Base-by-base conservation (phyloP, 805 yeast species). In the Kuraishia piskuri region DNA sequence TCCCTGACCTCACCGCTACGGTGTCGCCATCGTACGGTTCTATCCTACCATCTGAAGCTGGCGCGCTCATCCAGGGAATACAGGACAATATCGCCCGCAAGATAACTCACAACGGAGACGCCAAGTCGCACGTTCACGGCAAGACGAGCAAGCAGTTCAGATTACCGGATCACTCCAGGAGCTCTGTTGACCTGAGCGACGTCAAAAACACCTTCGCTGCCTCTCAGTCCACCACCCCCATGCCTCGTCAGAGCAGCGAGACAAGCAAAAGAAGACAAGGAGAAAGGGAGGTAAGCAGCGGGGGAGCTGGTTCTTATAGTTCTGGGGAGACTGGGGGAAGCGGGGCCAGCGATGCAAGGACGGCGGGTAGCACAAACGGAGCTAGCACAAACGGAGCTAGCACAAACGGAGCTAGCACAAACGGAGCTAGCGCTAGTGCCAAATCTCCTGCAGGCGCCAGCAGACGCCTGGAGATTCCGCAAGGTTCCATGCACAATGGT, bases 41-140 rank as follows among this genome's bases (percentile, higher is more conserved):
- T 20, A 45, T 45, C 45, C 76, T 71, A 57, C 54, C 66, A 9
- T 68, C 77, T n/a, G 82, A 78, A 58, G 75, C 75, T 14, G 75
- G 71, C 1, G 70, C 70, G n/a, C 61, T 63, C 46, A 64, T 66
- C 24, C 60, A 63, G 9, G 70, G 82, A 72, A 17, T 62, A 64
- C 57, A 58, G 36, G 61, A 61, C 7, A 67, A 67, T 51, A 55
- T 64, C 4, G 54, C 58, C 47, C 55, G 68, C 51, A 55, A 55
- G 31, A 26, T 50, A 23, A 26, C 17, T 21, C 45, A 36, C 40
- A 22, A 20, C n/a, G 40, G 47, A 22, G 37, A 44, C 22, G 26
- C 9, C 46, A 46, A 22, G n/a, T 4, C 20, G 22, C 21, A 22
- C 17, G 36, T 8, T 9, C 10, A 21, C 20, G 12, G 19, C 22